Conservation (phyloP, 805 yeast genomes). For the Spathaspora hagerdaliae region DNA sequence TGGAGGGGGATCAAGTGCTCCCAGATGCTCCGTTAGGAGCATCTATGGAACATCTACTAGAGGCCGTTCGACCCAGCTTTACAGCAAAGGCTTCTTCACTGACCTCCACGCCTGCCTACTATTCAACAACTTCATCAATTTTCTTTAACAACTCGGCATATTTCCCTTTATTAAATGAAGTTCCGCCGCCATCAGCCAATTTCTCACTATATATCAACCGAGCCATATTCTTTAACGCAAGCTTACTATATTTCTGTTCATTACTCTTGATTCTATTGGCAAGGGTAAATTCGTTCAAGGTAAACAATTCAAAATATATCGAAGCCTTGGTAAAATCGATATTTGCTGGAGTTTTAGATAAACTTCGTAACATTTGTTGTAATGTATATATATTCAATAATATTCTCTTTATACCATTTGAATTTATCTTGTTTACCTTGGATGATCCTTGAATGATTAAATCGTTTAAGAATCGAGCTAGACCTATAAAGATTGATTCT, state of each 20-base stretch:
- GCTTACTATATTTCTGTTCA: slow-evolving; percentile 32
- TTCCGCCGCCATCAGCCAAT: slow-evolving; percentile 34
- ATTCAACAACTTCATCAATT: slow-evolving; percentile 12
- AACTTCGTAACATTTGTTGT: slow-evolving; percentile 65
- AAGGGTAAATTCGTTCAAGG: slow-evolving; percentile 44
- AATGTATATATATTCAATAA: slow-evolving; percentile 59
- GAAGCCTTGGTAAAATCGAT: slow-evolving; percentile 53
- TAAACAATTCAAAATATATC: slow-evolving; percentile 53
- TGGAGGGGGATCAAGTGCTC: too few relatives aligned
- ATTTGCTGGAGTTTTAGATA: slow-evolving; percentile 47
- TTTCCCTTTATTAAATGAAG: slow-evolving; percentile 35
- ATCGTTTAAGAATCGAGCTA: slow-evolving; percentile 48
- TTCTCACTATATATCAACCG: slow-evolving; percentile 49
- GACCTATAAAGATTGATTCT: slow-evolving; percentile 38
- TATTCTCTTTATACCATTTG: slow-evolving; percentile 56
- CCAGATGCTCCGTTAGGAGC: too few relatives aligned
- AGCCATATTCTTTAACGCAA: slow-evolving; percentile 48
- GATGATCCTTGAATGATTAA: slow-evolving; percentile 51
- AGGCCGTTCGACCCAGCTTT: too few relatives aligned
- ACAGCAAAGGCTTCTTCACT: too few relatives aligned
- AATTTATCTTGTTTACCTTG: slow-evolving; percentile 47
- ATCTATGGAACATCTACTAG: too few relatives aligned
- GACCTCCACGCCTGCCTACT: too few relatives aligned
- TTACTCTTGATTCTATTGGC: slow-evolving; percentile 34
- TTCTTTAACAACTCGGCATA: slow-evolving; percentile 31